Evolutionary conservation across 108 stramenopile species (phyloP), one percentile per base, ranked within the genome.

Genomic region (Cylindrotheca closterium): DNA sequence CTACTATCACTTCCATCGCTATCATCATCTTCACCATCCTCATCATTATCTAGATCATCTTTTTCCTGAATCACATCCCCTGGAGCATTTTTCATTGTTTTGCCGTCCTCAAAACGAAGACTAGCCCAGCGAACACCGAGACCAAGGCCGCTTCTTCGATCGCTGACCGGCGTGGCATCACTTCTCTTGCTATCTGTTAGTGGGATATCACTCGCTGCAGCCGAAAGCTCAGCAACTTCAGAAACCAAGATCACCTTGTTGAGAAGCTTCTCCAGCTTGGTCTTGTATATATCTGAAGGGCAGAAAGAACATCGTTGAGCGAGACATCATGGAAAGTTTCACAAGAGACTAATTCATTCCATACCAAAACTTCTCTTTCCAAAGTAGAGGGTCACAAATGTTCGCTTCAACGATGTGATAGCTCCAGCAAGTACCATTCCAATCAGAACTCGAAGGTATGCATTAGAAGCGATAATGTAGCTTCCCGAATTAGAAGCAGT

Each of bases 191-290:
- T 29, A 5, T 29, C 28, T 17, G 5, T 31, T 28, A 30, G 31
- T 15, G 66, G 27, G 28, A 70, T 50, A 26, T 52, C 42, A 21
- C 74, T 67, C 0, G 68, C 60, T 33, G 74, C 65, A 15, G 69
- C 55, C 58, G 75, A 81, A 27, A 93, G 65, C 34, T 85, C 86
- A 24, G 91, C 82, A 23, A 89, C 67, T 60, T 90, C 83, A 7
- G 83, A 61, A 1, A 90, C 51, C 1, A 85, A 48, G 48, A 81
- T 53, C 58, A 90, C 73, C 17, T 79, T 68, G 10, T 65, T 54
- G 22, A 87, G 55, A 53, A 85, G 19, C 31, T 78, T 53, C 51
- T 85, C 85, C 46, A 86, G 55, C 37, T 59, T 57, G 19, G 72
- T 79, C 67, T 79, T 82, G 79, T 81, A 83, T 76, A 45, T 27